phyloP scores from a whole-genome alignment of 495 filamentous ascomycete genomes.

The Xylaria venustula region DNA sequence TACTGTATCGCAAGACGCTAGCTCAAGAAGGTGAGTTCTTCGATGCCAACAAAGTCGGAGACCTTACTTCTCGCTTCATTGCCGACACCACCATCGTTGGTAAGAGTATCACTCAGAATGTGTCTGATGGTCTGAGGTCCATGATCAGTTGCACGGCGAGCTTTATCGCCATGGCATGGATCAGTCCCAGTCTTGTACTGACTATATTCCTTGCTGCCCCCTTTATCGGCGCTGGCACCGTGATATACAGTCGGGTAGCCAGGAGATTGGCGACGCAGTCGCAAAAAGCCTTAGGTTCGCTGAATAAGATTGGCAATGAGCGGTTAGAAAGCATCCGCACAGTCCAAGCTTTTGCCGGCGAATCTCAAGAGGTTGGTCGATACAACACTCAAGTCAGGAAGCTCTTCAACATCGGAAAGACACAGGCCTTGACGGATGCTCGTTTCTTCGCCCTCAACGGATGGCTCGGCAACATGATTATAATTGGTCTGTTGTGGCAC shows the following conservation, averaged over 20 bases:
- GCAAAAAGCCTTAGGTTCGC: constrained; percentile 83
- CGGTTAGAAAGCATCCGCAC: constrained; percentile 93
- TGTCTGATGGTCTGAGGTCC: constrained; percentile 88
- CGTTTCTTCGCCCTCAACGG: constrained; percentile 89
- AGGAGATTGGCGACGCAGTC: constrained; percentile 85
- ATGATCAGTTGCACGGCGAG: constrained; percentile 86
- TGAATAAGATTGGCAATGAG: constrained; percentile 97
- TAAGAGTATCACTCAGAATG: constrained; percentile 96
- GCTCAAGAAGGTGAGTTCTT: constrained; percentile 98
- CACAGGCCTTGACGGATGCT: constrained; percentile 82
- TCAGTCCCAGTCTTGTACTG: constrained; percentile 85
- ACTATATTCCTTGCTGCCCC: constrained; percentile 85
- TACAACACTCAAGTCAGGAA: constrained; percentile 91
- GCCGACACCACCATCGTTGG: constrained; percentile 97
- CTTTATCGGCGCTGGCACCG: constrained; percentile 85
- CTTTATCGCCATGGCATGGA: constrained; percentile 86
- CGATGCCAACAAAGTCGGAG: constrained; percentile 94
- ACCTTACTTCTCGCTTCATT: constrained; percentile 90
- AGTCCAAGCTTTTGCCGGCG: constrained; percentile 90
- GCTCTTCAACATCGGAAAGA: constrained; percentile 84
- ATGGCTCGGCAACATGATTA: constrained; percentile 92
- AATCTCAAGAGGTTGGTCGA: constrained; percentile 81
- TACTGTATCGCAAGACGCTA: constrained; percentile 86
- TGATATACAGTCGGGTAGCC: constrained; percentile 85
- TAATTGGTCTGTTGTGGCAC: constrained; percentile 86